Evolutionary conservation across 331 rosid genomes (phyloP), one percentile per base, ranked within the genome.

Genomic region (Rosa hybrid): DNA sequence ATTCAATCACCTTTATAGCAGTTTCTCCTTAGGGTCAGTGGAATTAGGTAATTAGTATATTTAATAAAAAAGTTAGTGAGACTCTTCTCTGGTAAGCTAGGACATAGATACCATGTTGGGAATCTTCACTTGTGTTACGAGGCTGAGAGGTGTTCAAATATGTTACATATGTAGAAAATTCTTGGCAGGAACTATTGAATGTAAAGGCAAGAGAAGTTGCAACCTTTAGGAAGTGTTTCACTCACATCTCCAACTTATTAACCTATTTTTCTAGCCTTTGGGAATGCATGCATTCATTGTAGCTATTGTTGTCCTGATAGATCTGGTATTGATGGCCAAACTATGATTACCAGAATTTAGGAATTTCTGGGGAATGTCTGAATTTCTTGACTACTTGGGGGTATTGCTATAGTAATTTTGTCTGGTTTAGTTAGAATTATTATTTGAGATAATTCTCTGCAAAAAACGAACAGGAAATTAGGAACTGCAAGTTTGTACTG

Each of bases 171-270:
- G 17, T 7, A 75, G 16, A 27, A 23, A 23, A 42, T 13, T 45
- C 48, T 27, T 11, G 49, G 18, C 2, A 57, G 48, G 25, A 75
- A 42, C 3, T 42, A 41, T 20, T 74, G 62, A 20, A 18, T 20
- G 20, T 57, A 34, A 14, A 74, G 34, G 54, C 53, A 41, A 74
- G 17, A 46, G 75, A 71, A 18, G 77, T 75, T 39, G 68, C 68
- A 41, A 39, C 18, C 23, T 27, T 56, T 56, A 59, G 38, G 17
- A 49, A 72, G 14, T 72, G 69, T 59, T 21, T 34, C 30, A 14
- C 57, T 23, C 78, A 3, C 51, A 39, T 39, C 42, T 54, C 2
- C 14, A 4, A 59, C 4, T 4, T 20, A 59, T 75, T 23, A 27
- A 7, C 54, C 30, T 14, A 8, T 49, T 57, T 75, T 41, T 57